Percentiles rank a stretch among this genome's conserved stretches.
Conservation (phyloP, 1,284 basidiomycete species). For the Trichosporon inkin region DNA sequence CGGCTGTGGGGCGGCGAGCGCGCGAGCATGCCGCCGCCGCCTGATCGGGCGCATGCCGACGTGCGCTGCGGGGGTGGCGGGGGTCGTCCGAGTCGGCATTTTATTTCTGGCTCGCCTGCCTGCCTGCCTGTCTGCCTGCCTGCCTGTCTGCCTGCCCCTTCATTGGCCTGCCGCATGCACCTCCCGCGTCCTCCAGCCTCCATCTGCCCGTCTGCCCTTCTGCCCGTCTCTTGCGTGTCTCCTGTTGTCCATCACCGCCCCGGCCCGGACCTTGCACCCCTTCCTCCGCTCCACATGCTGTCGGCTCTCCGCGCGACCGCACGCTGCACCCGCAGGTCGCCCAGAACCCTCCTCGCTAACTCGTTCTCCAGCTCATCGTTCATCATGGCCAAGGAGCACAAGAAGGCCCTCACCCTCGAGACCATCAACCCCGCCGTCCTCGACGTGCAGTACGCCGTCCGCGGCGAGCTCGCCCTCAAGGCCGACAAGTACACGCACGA, state of each 20-base stretch:
- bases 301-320: background rate
- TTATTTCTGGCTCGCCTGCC: no score
- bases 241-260: background rate
- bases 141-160: no score
- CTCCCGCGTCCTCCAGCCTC: no score
- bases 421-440: slow-evolving; percentile 72
- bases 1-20: no score
- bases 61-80: no score
- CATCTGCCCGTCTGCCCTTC: no score
- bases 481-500: slow-evolving; percentile 75
- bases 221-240: no score
- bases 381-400: slow-evolving; percentile 13
- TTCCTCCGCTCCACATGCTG: background rate
- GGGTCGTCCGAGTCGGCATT: no score
- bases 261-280: background rate
- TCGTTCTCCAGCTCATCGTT: slow-evolving; percentile 9
- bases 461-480: slow-evolving; percentile 91
- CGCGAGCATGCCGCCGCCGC: no score
- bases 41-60: no score
- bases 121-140: no score
- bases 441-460: slow-evolving; percentile 92
- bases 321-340: background rate
- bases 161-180: no score
- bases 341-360: background rate
- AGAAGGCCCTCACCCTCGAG: slow-evolving; percentile 38